Percentiles rank a stretch among this genome's conserved stretches.
phyloP scores from a whole-genome alignment of 2,329 filamentous ascomycete genomes.

The Monosporascus sp. region DNA sequence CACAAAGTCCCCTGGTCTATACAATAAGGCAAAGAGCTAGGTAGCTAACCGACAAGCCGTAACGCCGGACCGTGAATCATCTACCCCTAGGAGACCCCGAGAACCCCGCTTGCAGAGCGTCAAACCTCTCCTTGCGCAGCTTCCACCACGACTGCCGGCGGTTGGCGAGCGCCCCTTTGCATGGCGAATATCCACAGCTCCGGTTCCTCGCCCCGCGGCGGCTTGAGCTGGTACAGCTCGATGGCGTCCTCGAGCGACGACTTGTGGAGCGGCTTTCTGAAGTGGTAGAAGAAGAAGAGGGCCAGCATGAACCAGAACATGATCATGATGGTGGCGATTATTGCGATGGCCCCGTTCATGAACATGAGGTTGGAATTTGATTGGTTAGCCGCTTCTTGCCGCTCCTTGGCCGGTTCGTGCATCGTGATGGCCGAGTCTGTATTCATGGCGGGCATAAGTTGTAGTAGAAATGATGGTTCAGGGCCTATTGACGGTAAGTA shows the following conservation, averaged over 20 bases:
- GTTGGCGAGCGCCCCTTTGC: not conserved
- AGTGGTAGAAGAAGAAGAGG: constrained; percentile 11
- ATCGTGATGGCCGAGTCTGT: no score
- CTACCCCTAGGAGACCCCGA: no score
- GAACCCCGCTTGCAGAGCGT: no score
- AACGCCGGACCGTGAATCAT: no score
- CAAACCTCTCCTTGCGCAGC: no score
- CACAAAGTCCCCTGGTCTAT: no score
- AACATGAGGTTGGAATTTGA: not conserved
- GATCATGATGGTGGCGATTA: constrained; percentile 6
- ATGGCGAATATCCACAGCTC: not conserved
- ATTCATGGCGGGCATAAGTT: no score
- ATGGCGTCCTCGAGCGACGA: constrained; percentile 1
- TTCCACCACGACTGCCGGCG: no score
- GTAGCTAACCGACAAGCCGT: no score
- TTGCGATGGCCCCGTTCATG: constrained; percentile 3
- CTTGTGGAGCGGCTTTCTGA: constrained; percentile 5
- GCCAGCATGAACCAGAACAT: constrained; percentile 3
- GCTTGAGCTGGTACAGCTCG: constrained; percentile 1
- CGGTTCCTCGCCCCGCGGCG: not conserved
- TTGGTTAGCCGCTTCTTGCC: not conserved
- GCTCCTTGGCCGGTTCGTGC: not conserved
- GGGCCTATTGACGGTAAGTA: no score
- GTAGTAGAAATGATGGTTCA: no score
- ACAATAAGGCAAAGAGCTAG: no score